A percentile compares a stretch with the other conserved stretches of the same genome.
Conservation (phyloP, 495 filamentous ascomycete species). For the Opeltia flavorubescens region DNA sequence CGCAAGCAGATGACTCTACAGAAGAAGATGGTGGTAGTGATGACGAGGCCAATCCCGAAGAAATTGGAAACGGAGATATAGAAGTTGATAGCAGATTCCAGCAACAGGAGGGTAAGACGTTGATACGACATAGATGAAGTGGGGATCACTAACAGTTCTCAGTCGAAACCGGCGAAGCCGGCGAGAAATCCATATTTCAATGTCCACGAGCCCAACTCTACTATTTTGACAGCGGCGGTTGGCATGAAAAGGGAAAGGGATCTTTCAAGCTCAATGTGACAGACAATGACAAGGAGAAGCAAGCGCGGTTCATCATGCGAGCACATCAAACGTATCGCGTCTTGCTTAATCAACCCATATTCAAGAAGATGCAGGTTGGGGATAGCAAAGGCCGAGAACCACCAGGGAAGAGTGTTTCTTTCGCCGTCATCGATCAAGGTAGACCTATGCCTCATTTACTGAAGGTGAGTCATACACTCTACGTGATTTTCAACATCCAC, state of each 20-base stretch:
- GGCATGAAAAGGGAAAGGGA: constrained; percentile 78
- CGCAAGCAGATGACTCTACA: constrained; percentile 39
- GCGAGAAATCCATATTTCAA: constrained; percentile 40
- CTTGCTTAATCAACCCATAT: constrained; percentile 68
- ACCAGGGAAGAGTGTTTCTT: constrained; percentile 39
- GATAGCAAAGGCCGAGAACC: constrained; percentile 37
- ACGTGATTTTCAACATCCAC: not conserved
- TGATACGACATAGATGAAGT: not conserved
- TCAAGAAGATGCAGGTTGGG: constrained; percentile 58
- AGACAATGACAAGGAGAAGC: constrained; percentile 25
- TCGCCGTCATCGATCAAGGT: constrained; percentile 47
- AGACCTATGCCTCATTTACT: constrained; percentile 48
- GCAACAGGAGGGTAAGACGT: constrained; percentile 48
- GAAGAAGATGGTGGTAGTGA: constrained; percentile 30
- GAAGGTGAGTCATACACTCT: constrained; percentile 40
- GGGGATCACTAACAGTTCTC: constrained; percentile 10
- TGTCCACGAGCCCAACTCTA: constrained; percentile 65
- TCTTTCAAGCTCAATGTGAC: constrained; percentile 72
- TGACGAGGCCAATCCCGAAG: constrained; percentile 31
- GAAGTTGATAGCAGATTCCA: constrained; percentile 54
- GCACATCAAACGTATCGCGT: constrained; percentile 75
- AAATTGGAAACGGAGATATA: constrained; percentile 19
- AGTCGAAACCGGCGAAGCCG: constrained; percentile 67
- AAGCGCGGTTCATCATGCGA: constrained; percentile 68
- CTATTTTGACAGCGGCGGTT: constrained; percentile 54